These are phyloP conservation scores for Tillandsia leiboldiana DNA, from an alignment of 176 grass and related monocot species.

Conservation along the genomic window DNA sequence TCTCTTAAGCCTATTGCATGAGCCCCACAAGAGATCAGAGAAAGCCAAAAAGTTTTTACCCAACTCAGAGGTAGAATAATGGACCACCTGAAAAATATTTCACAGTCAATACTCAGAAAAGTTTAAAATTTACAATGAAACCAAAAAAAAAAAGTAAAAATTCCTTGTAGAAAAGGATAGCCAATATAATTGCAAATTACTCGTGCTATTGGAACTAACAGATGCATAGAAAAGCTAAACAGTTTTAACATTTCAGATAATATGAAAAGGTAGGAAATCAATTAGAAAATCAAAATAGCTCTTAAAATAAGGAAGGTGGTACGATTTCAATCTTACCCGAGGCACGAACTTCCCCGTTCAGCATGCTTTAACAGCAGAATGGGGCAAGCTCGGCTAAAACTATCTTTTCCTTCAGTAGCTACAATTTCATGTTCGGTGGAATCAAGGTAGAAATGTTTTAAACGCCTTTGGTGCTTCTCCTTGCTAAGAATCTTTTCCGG, in stretches of 20 bases:
- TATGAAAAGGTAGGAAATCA: background rate
- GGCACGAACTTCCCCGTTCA: slow-evolving; percentile 9
- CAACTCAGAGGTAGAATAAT: slow-evolving; percentile 80
- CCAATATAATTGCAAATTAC: too few species aligned
- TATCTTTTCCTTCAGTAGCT: slow-evolving; percentile 39
- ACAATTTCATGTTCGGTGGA: slow-evolving; percentile 29
- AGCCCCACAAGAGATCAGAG: slow-evolving; percentile 53
- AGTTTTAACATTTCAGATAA: background rate
- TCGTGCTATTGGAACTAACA: background rate
- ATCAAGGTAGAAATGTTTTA: slow-evolving; percentile 56
- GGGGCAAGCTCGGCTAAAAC: slow-evolving; percentile 34
- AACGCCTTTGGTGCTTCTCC: slow-evolving; percentile 48
- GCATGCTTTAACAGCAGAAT: slow-evolving; percentile 75
- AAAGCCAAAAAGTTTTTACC: slow-evolving; percentile 77
- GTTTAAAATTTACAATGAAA: slow-evolving; percentile 1
- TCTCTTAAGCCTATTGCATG: slow-evolving; percentile 75
- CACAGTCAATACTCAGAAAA: slow-evolving; percentile 11
- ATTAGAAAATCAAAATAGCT: background rate
- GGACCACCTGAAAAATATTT: slow-evolving; percentile 50
- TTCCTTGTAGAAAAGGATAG: background rate
- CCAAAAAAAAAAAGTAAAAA: background rate
- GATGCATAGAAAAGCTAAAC: background rate
- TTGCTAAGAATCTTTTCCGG: slow-evolving; percentile 48
- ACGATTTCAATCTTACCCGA: slow-evolving; percentile 22
- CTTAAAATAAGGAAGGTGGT: background rate